These are phyloP conservation scores for Clausena lansium DNA, from an alignment of 345 rosid genomes.

Conservation along the genomic window DNA sequence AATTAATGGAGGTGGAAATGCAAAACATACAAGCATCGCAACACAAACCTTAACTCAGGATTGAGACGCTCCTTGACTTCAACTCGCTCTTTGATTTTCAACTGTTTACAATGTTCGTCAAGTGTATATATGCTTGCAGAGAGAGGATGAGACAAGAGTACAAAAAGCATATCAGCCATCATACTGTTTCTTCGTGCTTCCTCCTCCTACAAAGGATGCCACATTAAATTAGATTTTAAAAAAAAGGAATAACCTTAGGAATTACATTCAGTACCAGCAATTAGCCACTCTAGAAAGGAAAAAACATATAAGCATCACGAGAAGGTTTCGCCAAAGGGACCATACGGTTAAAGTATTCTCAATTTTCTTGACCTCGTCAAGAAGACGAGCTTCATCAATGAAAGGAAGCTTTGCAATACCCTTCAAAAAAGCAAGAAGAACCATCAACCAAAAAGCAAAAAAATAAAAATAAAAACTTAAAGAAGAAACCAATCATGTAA, in stretches of 20 bases:
- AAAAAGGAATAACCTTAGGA: conserved; percentile 1
- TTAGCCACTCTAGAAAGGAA: not conserved
- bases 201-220: conserved; percentile 51
- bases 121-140: conserved; percentile 73
- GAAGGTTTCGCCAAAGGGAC: not conserved
- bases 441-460: not conserved
- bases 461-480: not conserved
- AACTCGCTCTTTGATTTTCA: conserved; percentile 41
- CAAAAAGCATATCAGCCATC: conserved; percentile 78
- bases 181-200: conserved; percentile 80
- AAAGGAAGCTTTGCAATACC: conserved; percentile 90
- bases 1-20: not conserved
- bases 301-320: not conserved
- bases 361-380: conserved; percentile 57
- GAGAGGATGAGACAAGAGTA: conserved; percentile 68
- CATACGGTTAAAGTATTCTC: conserved; percentile 76
- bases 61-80: conserved; percentile 49
- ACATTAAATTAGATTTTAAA: not conserved
- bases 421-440: conserved; percentile 32
- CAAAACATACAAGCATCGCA: not conserved
- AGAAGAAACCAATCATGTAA: not conserved
- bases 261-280: not conserved
- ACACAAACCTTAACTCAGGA: conserved; percentile 76
- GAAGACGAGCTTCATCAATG: conserved; percentile 85
- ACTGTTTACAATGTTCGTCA: conserved; percentile 51